phyloP scores from a whole-genome alignment of 441 rosid species.

The Arabidopsis hybrid region DNA sequence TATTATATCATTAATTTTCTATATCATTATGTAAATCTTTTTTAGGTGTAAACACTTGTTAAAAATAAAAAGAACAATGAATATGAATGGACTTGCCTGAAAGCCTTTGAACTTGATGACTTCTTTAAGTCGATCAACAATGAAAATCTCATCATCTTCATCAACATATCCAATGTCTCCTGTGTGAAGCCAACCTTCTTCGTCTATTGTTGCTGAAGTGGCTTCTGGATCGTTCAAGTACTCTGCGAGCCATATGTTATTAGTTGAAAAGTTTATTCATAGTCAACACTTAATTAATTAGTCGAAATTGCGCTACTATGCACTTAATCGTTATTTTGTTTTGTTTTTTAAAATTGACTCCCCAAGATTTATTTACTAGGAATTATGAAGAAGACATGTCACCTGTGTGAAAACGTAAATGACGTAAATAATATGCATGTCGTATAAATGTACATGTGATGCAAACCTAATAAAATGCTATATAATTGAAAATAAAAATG shows the following conservation, averaged over 20 bases:
- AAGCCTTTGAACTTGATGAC: constrained; percentile 96
- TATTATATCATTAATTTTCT: too few relatives aligned
- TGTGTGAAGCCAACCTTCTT: constrained; percentile 93
- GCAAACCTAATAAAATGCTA: constrained; percentile 1
- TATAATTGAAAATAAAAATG: background rate
- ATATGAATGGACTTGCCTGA: constrained; percentile 52
- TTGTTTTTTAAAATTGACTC: background rate
- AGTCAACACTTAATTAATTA: too few relatives aligned
- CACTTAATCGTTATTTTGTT: background rate
- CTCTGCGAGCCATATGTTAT: constrained; percentile 45
- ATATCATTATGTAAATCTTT: too few relatives aligned
- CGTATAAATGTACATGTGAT: constrained; percentile 23
- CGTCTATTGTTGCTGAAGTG: constrained; percentile 73
- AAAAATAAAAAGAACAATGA: too few relatives aligned
- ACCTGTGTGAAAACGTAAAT: constrained; percentile 11
- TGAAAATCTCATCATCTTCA: constrained; percentile 82
- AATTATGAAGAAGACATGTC: background rate
- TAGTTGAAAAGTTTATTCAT: background rate
- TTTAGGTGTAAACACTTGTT: too few relatives aligned
- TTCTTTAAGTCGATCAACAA: constrained; percentile 88
- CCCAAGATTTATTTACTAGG: background rate
- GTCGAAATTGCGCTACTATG: background rate
- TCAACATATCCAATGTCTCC: constrained; percentile 94
- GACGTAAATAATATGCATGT: constrained; percentile 23
- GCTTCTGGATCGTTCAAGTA: constrained; percentile 78